Evolutionary conservation across 805 yeast genomes (phyloP).

Genomic region (Scheffersomyces coipomensis): DNA sequence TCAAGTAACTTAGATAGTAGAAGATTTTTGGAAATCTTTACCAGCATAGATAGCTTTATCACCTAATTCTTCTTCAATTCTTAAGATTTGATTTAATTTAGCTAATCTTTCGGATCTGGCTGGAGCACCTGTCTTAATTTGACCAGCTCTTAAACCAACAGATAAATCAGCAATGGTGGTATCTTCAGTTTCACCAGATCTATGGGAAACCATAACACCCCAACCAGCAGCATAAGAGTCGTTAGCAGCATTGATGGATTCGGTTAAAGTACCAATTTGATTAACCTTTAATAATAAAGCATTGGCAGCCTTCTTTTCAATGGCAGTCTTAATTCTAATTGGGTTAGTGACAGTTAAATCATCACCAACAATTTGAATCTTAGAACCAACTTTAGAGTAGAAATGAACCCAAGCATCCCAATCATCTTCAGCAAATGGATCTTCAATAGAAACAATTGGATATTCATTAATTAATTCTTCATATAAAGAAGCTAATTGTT

Average conservation of each 20-base stretch:
- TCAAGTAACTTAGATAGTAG: slow-evolving; percentile 41
- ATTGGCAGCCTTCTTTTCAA: slow-evolving; percentile 93
- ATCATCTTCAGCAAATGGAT: slow-evolving; percentile 99
- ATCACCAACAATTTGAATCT: slow-evolving; percentile 92
- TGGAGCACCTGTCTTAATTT: slow-evolving; percentile 99
- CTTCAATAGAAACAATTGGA: slow-evolving; percentile 98
- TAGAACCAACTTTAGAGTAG: slow-evolving; percentile 62
- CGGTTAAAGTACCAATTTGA: slow-evolving; percentile 97
- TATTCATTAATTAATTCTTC: slow-evolving; percentile 74
- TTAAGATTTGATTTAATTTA: slow-evolving; percentile 95
- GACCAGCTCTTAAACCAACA: slow-evolving; percentile 98
- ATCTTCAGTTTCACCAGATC: slow-evolving; percentile 99
- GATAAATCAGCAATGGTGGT: slow-evolving; percentile 95
- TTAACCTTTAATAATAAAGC: slow-evolving; percentile 95
- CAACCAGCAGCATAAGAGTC: slow-evolving; percentile 94
- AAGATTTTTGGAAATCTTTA: slow-evolving; percentile 70
- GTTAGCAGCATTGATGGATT: slow-evolving; percentile 95
- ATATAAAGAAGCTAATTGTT: slow-evolving; percentile 84
- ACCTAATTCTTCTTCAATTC: slow-evolving; percentile 98
- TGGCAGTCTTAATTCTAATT: slow-evolving; percentile 88
- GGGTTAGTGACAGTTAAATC: slow-evolving; percentile 99
- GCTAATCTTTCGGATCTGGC: slow-evolving; percentile 99
- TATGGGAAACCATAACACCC: slow-evolving; percentile 99
- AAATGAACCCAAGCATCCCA: slow-evolving; percentile 98
- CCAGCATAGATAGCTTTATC: slow-evolving; percentile 97